Base-by-base conservation (phyloP, 2,329 filamentous ascomycete genomes). In the Aspergillus sp. region DNA sequence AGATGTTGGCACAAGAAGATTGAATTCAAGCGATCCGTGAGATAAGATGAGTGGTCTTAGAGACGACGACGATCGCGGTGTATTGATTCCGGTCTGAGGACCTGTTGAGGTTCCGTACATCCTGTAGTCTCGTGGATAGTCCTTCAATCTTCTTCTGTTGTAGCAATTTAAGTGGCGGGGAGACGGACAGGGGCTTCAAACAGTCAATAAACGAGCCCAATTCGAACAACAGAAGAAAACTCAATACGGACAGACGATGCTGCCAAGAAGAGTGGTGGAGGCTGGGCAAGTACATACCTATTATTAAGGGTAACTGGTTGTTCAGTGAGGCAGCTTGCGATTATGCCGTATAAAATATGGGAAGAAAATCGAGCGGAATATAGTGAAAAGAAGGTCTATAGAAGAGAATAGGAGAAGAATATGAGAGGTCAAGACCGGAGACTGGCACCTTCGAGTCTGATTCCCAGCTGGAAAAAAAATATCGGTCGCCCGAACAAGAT, bases 1-100 rank as follows among this genome's bases (percentile, higher is more conserved):
- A 70, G 88, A 90, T 67, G 95, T 98, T 58, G 95, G 93, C 73
- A 99, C 90, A 71, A 97, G 88, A 76, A 99, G 95, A 54, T 91
- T 93, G 71, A 96, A 91, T 77, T 99, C 95, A 79, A 99, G 92
- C 55, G 91, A 91, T 75, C 96, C 95, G 78, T 99, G 95, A 65
- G 87, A 85, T 72, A 99, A 85, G 70, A 90, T 91, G 73, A 99
- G 87, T 63, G 95, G 93, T 66, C 95, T 90, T 66, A 97, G 87
- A 64, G 93, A 96, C 66, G 92, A 88, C 68, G 90, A 95, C 57
- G 93, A 96, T 79, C 95, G 89, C 69, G 95, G 95, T 68, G 95
- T 99, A 66, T 93, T 96, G 73, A 96, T 92, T 79, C 95, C 95
- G 81, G 95, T 99, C 79, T 96, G 93, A 62, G 90, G 87, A 79